phyloP scores from a whole-genome alignment of 768 basidiomycete genomes.

The Mycena leptocephala region DNA sequence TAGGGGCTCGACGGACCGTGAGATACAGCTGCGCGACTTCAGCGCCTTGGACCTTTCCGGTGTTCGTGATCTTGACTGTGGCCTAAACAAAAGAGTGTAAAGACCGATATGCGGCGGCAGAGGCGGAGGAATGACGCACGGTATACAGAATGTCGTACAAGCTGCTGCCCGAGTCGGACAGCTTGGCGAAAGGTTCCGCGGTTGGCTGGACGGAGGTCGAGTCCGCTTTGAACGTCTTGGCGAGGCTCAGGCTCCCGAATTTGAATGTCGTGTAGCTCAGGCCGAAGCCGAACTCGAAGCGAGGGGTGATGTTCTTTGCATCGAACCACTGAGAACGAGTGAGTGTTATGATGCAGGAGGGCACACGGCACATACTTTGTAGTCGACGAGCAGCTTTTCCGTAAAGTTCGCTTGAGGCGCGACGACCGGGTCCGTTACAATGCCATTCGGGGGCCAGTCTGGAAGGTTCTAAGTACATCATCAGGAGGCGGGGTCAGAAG shows the following conservation, averaged over 20 bases:
- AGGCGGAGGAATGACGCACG: neutral
- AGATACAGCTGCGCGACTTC: constrained; percentile 25
- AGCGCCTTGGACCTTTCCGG: constrained; percentile 9
- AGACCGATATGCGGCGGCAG: no score
- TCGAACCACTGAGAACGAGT: constrained; percentile 16
- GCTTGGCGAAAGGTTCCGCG: constrained; percentile 9
- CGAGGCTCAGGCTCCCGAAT: constrained; percentile 16
- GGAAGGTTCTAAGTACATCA: neutral
- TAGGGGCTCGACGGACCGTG: neutral
- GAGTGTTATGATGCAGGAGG: neutral
- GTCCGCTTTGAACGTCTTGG: constrained; percentile 13
- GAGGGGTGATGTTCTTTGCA: constrained; percentile 27
- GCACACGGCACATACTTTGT: constrained; percentile 5
- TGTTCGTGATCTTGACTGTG: constrained; percentile 11
- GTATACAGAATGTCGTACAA: constrained; percentile 27
- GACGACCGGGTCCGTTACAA: neutral
- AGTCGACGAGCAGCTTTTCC: constrained; percentile 22
- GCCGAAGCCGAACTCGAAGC: constrained; percentile 25
- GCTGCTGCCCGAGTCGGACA: neutral
- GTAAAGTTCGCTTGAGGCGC: constrained; percentile 24
- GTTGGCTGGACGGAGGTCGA: constrained; percentile 22
- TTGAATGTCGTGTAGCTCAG: constrained; percentile 21
- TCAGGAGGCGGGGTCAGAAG: no score
- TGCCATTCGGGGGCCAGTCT: constrained; percentile 27
- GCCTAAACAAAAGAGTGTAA: neutral